Conservation (phyloP, 345 rosid species). For the Salix purpurea region DNA sequence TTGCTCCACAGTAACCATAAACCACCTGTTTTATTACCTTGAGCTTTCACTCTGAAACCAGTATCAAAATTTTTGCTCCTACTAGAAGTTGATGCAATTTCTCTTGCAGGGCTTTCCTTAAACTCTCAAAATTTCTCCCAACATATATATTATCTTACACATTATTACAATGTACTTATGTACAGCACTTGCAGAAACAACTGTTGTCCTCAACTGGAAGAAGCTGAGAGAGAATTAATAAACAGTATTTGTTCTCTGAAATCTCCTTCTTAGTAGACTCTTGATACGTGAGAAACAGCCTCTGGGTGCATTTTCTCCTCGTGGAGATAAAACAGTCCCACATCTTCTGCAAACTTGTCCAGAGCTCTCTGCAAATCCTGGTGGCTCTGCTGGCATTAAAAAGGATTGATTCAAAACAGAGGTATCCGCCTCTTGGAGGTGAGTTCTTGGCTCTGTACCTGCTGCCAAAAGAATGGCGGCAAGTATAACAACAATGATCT, state of each 20-base stretch:
- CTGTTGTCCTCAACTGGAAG: background rate
- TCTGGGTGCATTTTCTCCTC: background rate
- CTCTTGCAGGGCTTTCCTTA: too few species aligned
- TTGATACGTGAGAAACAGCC: constrained; percentile 19
- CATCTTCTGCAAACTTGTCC: constrained; percentile 24
- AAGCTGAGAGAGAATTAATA: background rate
- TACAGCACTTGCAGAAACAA: background rate
- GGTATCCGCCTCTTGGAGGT: background rate
- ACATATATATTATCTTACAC: too few species aligned
- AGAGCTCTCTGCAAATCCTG: constrained; percentile 12
- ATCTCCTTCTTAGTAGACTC: constrained; percentile 3
- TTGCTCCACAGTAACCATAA: too few species aligned
- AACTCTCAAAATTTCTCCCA: too few species aligned
- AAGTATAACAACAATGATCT: constrained; percentile 31
- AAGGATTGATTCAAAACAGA: constrained; percentile 38
- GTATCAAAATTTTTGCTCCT: too few species aligned
- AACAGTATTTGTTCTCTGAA: constrained; percentile 16
- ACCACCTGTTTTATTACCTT: too few species aligned
- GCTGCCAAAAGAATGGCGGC: constrained; percentile 27
- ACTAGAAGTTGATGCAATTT: too few species aligned
- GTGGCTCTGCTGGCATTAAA: constrained; percentile 36
- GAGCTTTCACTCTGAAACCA: too few species aligned
- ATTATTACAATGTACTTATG: too few species aligned
- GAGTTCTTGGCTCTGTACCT: constrained; percentile 24
- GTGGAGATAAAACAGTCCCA: background rate